These are phyloP conservation scores for Anthracocystis panici-leucophaei DNA, from an alignment of 1,284 basidiomycete genomes.

Conservation along the genomic window DNA sequence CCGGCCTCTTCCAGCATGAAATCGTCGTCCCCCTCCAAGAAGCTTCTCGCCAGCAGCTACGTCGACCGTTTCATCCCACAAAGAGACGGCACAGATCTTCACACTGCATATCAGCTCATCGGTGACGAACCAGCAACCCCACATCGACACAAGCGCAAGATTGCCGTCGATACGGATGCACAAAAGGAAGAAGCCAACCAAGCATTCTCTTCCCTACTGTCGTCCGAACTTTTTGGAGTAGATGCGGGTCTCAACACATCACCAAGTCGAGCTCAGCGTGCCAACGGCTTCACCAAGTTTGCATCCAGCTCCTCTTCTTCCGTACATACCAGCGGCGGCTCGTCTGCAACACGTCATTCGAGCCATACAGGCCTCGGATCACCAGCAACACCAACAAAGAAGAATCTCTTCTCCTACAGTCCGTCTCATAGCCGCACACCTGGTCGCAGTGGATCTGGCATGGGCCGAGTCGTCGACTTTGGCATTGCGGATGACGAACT, in stretches of 20 bases:
- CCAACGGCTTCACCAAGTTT: conserved; percentile 34
- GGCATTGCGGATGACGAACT: conserved; percentile 45
- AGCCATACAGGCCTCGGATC: conserved; percentile 42
- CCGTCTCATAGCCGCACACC: conserved; percentile 50
- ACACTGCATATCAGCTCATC: conserved; percentile 73
- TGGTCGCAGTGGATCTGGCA: conserved; percentile 45
- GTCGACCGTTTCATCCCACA: conserved; percentile 72
- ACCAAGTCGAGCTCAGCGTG: conserved; percentile 34
- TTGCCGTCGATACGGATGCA: conserved; percentile 60
- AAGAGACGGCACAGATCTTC: conserved; percentile 72
- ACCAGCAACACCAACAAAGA: conserved; percentile 68
- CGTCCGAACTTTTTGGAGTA: conserved; percentile 73
- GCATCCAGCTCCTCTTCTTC: conserved; percentile 48
- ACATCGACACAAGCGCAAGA: conserved; percentile 59
- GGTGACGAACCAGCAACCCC: conserved; percentile 68
- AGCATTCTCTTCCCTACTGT: conserved; percentile 73
- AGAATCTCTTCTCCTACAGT: conserved; percentile 72
- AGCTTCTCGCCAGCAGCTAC: conserved; percentile 35
- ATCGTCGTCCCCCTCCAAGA: conserved; percentile 31
- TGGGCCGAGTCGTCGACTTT: conserved; percentile 43
- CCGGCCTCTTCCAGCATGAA: conserved; percentile 37
- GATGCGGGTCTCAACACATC: conserved; percentile 30
- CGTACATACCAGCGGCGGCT: conserved; percentile 48
- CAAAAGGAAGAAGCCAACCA: conserved; percentile 70
- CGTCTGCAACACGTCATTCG: conserved; percentile 41